Conservation (phyloP, 805 yeast genomes). For the Suhomyces sp. region DNA sequence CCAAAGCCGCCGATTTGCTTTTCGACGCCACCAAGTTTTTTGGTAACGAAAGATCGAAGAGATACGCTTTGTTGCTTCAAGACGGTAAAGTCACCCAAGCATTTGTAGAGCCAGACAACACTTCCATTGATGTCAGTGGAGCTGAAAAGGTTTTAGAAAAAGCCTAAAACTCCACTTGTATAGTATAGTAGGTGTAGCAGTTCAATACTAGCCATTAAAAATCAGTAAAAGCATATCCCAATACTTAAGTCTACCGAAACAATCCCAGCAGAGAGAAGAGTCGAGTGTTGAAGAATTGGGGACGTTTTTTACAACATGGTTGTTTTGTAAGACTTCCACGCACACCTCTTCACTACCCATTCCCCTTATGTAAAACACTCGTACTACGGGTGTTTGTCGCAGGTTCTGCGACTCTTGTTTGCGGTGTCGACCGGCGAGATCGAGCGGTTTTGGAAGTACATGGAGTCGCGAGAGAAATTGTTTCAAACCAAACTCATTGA, state of each 20-base stretch:
- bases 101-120: slow-evolving; percentile 79
- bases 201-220: background rate
- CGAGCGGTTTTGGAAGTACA: slow-evolving; percentile 34
- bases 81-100: slow-evolving; percentile 67
- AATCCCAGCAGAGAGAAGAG: too few relatives aligned
- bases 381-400: slow-evolving; percentile 25
- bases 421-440: slow-evolving; percentile 19
- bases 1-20: slow-evolving; percentile 57
- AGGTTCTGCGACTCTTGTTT: slow-evolving; percentile 21
- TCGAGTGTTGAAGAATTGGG: background rate
- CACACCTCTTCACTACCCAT: slow-evolving; percentile 15
- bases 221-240: background rate
- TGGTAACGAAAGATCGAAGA: slow-evolving; percentile 71
- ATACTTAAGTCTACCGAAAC: too few relatives aligned
- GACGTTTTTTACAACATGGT: slow-evolving; percentile 16
- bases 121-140: slow-evolving; percentile 57
- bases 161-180: too few relatives aligned
- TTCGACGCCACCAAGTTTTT: slow-evolving; percentile 77
- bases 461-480: slow-evolving; percentile 31
- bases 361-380: slow-evolving; percentile 17
- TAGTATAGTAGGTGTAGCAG: too few relatives aligned
- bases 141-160: slow-evolving; percentile 44
- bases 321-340: slow-evolving; percentile 26
- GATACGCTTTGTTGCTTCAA: slow-evolving; percentile 74
- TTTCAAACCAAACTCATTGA: slow-evolving; percentile 26